A percentile compares a stretch with the other conserved stretches of the same genome.
These are phyloP conservation scores for Capronia coronata DNA, from an alignment of 2,329 filamentous ascomycete species.

Conservation along the genomic window DNA sequence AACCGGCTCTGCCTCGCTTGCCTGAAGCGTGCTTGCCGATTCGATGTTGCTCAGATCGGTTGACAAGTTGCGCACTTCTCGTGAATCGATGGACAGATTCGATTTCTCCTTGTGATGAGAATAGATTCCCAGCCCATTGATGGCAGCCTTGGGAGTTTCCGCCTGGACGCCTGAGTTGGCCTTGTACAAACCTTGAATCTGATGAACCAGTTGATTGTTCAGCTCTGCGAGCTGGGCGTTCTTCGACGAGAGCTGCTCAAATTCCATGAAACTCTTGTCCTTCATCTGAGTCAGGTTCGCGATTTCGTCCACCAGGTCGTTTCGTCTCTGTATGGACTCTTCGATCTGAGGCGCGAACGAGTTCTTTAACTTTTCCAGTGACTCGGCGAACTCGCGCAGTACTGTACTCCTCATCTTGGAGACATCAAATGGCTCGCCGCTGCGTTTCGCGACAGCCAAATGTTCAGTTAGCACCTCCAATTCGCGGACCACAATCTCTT, in stretches of 20 bases:
- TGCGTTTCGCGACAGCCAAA: slow-evolving; percentile 77
- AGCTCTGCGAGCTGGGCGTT: slow-evolving; percentile 90
- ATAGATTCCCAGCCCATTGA: slow-evolving; percentile 60
- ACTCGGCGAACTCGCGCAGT: slow-evolving; percentile 56
- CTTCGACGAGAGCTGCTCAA: slow-evolving; percentile 88
- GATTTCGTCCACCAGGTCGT: slow-evolving; percentile 78
- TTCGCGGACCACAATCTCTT: slow-evolving; percentile 90
- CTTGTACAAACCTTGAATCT: slow-evolving; percentile 90
- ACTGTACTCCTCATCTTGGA: slow-evolving; percentile 60
- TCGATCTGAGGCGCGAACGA: slow-evolving; percentile 70
- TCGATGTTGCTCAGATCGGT: slow-evolving; percentile 48
- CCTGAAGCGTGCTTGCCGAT: slow-evolving; percentile 55
- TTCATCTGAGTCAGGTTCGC: slow-evolving; percentile 74
- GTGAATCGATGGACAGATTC: slow-evolving; percentile 38
- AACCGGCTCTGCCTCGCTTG: slow-evolving; percentile 59
- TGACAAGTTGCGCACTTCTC: slow-evolving; percentile 40
- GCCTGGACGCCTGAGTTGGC: slow-evolving; percentile 54
- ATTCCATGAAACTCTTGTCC: slow-evolving; percentile 89
- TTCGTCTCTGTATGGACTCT: slow-evolving; percentile 81
- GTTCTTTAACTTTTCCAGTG: slow-evolving; percentile 67
- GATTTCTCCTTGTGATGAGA: slow-evolving; percentile 49
- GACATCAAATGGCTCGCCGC: slow-evolving; percentile 70
- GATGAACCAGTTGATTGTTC: slow-evolving; percentile 91
- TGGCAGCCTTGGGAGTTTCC: slow-evolving; percentile 33
- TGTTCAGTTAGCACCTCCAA: slow-evolving; percentile 84